These are phyloP conservation scores for Meyerozyma elateridarum DNA, from an alignment of 1,139 yeast species.

Conservation along the genomic window DNA sequence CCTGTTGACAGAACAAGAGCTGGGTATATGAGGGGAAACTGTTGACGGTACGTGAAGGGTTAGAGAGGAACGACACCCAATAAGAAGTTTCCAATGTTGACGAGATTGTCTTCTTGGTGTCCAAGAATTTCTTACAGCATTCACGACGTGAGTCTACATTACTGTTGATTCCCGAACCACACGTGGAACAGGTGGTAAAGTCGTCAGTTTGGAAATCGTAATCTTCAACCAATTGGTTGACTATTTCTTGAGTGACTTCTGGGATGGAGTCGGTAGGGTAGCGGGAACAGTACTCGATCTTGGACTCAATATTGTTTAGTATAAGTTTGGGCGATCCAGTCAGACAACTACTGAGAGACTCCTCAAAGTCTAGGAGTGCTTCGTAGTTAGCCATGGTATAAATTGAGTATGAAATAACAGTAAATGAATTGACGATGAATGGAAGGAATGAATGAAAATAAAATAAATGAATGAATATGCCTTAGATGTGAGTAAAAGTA, in stretches of 20 bases:
- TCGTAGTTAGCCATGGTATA: constrained; percentile 24
- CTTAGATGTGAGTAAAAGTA: no score
- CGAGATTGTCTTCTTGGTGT: constrained; percentile 15
- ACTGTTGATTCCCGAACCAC: constrained; percentile 19
- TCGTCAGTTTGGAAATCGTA: constrained; percentile 31
- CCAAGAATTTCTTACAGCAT: constrained; percentile 20
- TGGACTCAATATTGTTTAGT: constrained; percentile 27
- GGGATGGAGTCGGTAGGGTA: constrained; percentile 6
- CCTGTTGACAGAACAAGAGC: constrained; percentile 35
- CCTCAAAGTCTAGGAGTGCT: constrained; percentile 40
- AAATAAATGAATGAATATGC: no score
- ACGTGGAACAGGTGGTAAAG: constrained; percentile 32
- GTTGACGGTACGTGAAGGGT: constrained; percentile 42
- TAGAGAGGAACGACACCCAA: constrained; percentile 43
- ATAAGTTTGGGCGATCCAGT: constrained; percentile 21
- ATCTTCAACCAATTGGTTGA: constrained; percentile 15
- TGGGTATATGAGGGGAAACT: constrained; percentile 46
- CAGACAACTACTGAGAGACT: constrained; percentile 27
- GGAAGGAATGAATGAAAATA: no score
- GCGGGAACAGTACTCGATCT: constrained; percentile 20
- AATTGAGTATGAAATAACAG: neutral
- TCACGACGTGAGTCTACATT: constrained; percentile 10
- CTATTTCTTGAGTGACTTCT: constrained; percentile 13
- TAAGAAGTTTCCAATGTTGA: constrained; percentile 34
- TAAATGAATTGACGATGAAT: no score